Conservation (phyloP, 768 basidiomycete genomes). For the Hebeloma cylindrosporum region DNA sequence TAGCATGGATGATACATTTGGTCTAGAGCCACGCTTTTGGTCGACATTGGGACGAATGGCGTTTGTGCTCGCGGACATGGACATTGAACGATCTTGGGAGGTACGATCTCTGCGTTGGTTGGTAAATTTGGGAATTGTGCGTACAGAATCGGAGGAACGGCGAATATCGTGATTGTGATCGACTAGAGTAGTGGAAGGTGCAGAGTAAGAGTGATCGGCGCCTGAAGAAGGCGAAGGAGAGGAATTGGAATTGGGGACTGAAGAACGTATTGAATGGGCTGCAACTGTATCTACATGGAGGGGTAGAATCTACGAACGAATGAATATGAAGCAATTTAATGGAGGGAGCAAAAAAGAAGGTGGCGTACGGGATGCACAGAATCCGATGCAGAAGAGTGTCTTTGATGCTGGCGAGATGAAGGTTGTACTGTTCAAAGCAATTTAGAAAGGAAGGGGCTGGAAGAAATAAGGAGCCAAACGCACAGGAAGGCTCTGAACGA, state of each 20-base stretch:
- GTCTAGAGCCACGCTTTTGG: constrained; percentile 31
- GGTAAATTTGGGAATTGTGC: constrained; percentile 53
- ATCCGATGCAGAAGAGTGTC: constrained; percentile 28
- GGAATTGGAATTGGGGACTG: constrained; percentile 39
- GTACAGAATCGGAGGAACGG: constrained; percentile 70
- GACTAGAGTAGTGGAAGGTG: constrained; percentile 33
- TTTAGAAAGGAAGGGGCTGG: constrained; percentile 26
- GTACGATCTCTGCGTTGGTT: constrained; percentile 58
- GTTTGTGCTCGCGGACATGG: no score
- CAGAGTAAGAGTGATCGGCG: constrained; percentile 40
- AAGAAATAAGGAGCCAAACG: constrained; percentile 22
- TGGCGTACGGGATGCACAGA: constrained; percentile 23
- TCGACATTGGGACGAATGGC: constrained; percentile 51
- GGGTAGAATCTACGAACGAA: constrained; percentile 37
- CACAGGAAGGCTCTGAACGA: constrained; percentile 44
- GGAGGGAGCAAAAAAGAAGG: constrained; percentile 11
- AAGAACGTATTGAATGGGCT: constrained; percentile 38
- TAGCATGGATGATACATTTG: constrained; percentile 29
- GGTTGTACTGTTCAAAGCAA: constrained; percentile 17
- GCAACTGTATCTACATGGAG: constrained; percentile 60
- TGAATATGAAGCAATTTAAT: constrained; percentile 8
- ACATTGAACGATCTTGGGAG: constrained; percentile 71
- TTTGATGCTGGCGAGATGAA: constrained; percentile 29
- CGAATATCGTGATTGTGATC: constrained; percentile 44
- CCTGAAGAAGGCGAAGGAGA: constrained; percentile 26